Base-by-base conservation (phyloP, 2,329 filamentous ascomycete species). In the Chaetomiaceae sp. region DNA sequence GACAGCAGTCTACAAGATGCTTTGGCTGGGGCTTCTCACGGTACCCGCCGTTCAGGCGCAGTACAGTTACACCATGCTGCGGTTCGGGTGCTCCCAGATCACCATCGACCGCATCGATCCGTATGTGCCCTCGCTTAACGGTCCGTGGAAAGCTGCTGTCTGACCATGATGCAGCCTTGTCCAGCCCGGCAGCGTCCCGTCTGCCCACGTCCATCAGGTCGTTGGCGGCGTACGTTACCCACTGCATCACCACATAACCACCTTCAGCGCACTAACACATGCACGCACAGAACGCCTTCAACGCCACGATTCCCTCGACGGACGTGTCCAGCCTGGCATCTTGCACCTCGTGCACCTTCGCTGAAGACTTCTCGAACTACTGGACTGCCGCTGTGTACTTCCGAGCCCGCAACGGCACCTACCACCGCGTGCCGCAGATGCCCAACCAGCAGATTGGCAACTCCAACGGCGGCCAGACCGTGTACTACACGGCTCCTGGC, bases 401-500 rank as follows among this genome's bases (percentile, higher is more conserved):
- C 56, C 57, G 60, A 14, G 65, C 65, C 10, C 59, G 62, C 17
- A 68, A 68, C 45, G 64, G 65, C 24, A 60, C 55, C 20, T 66
- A 56, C 55, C 64, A 65, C 54, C 57, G 65, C 3, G 64, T 68
- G 7, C 65, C 65, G 3, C 64, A 70, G 56, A 43, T 58, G 42
- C 52, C 54, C 62, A 57, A 58, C 62, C 24, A 64, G 60, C 32
- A 59, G 6, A 58, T 76, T 24, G 76, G 78, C 48, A 77, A 79
- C 45, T 78, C 72, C 26, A 52, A 50, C 17, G 45, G 20, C 3
- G 67, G 68, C 15, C 65, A 71, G 47, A 68, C 67, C 0, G 61
- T 71, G 4, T 71, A 71, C 58, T 71, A 71, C 49, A 68, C 68
- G 17, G 62, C 65, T 1, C 61, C 62, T 1, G 61, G 60, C 1